Percentiles rank a stretch among this genome's conserved stretches.
phyloP scores from a whole-genome alignment of 441 rosid species.

The Erodium trifolium region DNA sequence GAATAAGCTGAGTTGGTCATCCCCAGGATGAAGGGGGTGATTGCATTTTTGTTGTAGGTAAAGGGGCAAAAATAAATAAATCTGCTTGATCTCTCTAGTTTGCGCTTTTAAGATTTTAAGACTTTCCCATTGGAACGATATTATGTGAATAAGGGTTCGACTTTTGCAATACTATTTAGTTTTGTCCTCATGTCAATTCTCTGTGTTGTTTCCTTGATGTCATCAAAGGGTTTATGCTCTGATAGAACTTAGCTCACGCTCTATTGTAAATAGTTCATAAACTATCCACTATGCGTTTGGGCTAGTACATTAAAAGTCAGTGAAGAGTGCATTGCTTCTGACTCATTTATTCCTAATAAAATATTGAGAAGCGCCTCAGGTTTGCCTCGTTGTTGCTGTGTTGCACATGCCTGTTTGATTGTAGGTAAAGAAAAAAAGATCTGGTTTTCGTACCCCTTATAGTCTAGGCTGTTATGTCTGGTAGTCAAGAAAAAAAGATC shows the following conservation, averaged over 20 bases:
- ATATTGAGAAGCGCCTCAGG: neutral
- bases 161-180: neutral
- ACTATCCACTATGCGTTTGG: neutral
- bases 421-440: neutral
- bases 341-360: slow-evolving; percentile 1
- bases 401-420: neutral
- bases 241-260: neutral
- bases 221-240: neutral
- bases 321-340: neutral
- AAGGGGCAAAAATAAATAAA: neutral
- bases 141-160: neutral
- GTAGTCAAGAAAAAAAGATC: too few species aligned
- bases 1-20: neutral
- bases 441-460: too few species aligned
- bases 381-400: neutral
- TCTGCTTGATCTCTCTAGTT: neutral
- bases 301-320: neutral
- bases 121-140: neutral
- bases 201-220: neutral
- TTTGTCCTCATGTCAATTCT: neutral
- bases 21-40: neutral
- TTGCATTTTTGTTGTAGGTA: neutral
- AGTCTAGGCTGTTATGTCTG: too few species aligned
- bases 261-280: neutral
- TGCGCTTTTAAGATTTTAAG: neutral